Conservation (phyloP, 805 yeast species). For the Scheffersomyces amazonensis region DNA sequence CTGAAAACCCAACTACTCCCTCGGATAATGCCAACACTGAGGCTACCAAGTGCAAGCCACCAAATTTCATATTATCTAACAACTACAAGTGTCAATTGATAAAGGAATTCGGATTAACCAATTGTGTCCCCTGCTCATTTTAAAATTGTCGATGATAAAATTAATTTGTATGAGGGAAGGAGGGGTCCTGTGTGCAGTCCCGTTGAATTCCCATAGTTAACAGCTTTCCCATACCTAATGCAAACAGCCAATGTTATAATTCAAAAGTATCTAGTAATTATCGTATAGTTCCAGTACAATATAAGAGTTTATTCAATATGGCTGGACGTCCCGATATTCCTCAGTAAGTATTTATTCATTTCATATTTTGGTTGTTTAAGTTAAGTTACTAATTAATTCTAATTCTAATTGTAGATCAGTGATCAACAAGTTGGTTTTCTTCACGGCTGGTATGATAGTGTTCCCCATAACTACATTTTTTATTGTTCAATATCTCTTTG, state of each 20-base stretch:
- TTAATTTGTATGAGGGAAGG: too few relatives aligned
- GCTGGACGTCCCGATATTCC: slow-evolving; percentile 32
- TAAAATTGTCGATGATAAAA: neutral
- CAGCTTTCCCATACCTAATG: too few relatives aligned
- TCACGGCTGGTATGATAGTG: slow-evolving; percentile 73
- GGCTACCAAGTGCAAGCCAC: neutral
- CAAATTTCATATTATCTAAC: neutral
- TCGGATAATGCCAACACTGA: neutral
- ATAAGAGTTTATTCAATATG: too few relatives aligned
- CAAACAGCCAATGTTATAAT: too few relatives aligned
- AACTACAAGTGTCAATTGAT: neutral
- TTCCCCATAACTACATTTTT: slow-evolving; percentile 68
- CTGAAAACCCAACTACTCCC: slow-evolving; percentile 18
- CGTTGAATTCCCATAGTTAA: too few relatives aligned
- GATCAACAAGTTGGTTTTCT: slow-evolving; percentile 63
- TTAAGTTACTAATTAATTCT: slow-evolving; percentile 6
- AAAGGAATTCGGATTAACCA: too few relatives aligned
- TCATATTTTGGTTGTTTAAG: neutral
- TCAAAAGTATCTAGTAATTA: too few relatives aligned
- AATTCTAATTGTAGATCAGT: slow-evolving; percentile 45
- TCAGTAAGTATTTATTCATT: slow-evolving; percentile 23
- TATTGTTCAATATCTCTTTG: slow-evolving; percentile 41
- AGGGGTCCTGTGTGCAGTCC: neutral
- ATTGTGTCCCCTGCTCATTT: too few relatives aligned
- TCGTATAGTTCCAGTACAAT: too few relatives aligned